These are phyloP conservation scores for Aspergillus affinis DNA, from an alignment of 495 filamentous ascomycete genomes.

Conservation along the genomic window DNA sequence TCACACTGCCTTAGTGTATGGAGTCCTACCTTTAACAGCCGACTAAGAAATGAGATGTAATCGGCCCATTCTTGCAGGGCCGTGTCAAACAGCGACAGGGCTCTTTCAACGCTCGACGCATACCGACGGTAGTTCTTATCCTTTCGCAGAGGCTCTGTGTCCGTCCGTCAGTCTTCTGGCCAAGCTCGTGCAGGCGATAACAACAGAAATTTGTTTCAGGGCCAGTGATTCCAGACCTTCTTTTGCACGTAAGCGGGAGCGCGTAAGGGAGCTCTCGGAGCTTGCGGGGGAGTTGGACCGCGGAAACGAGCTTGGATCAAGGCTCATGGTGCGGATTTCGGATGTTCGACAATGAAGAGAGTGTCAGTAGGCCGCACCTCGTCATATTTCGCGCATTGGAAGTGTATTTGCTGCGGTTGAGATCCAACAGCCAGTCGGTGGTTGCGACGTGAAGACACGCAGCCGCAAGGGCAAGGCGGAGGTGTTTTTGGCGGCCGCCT, in stretches of 20 bases:
- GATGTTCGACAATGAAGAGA: slow-evolving; percentile 25
- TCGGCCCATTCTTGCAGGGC: slow-evolving; percentile 98
- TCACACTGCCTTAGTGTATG: slow-evolving; percentile 2
- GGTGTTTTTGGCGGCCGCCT: slow-evolving; percentile 9
- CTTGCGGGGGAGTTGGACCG: slow-evolving; percentile 73
- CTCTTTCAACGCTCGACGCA: slow-evolving; percentile 82
- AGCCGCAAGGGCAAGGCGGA: slow-evolving; percentile 24
- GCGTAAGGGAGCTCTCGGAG: slow-evolving; percentile 72
- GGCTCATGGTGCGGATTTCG: slow-evolving; percentile 59
- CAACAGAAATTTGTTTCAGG: not conserved
- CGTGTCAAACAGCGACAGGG: slow-evolving; percentile 87
- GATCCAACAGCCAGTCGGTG: slow-evolving; percentile 4
- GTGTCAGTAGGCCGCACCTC: slow-evolving; percentile 25
- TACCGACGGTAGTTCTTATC: slow-evolving; percentile 92
- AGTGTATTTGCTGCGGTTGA: slow-evolving; percentile 3
- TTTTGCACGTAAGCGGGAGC: slow-evolving; percentile 52
- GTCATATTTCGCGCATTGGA: slow-evolving; percentile 41
- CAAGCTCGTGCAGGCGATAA: not conserved
- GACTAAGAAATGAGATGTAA: slow-evolving; percentile 94
- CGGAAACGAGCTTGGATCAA: slow-evolving; percentile 64
- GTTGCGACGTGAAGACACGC: slow-evolving; percentile 21
- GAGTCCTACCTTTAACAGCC: slow-evolving; percentile 75
- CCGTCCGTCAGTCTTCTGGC: not conserved
- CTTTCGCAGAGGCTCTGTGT: slow-evolving; percentile 66
- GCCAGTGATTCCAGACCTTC: slow-evolving; percentile 40